Conservation (phyloP, 2,329 filamentous ascomycete species). For the Paecilomyces variotii region DNA sequence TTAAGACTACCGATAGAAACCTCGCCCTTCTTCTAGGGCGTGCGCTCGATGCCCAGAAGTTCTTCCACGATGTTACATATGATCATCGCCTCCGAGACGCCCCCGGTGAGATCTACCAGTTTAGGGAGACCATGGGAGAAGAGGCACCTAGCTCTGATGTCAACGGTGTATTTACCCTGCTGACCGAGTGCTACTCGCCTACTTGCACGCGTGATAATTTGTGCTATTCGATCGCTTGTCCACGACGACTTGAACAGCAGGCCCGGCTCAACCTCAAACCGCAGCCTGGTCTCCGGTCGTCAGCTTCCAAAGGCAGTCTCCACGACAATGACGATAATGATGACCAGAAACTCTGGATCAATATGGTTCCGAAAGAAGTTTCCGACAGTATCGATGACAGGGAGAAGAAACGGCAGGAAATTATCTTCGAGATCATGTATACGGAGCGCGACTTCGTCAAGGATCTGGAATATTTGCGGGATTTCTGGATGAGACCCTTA, state of each 20-base stretch:
- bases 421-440: constrained; percentile 98
- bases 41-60: constrained; percentile 93
- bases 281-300: constrained; percentile 72
- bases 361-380: constrained; percentile 91
- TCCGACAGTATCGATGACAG: constrained; percentile 81
- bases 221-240: constrained; percentile 97
- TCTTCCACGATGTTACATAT: constrained; percentile 98
- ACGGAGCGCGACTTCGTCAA: constrained; percentile 98
- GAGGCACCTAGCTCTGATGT: constrained; percentile 67
- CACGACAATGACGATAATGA: constrained; percentile 86
- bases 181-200: constrained; percentile 96
- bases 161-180: constrained; percentile 90
- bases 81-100: constrained; percentile 92
- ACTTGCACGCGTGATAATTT: constrained; percentile 92
- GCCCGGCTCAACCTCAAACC: constrained; percentile 89
- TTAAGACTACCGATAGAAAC: constrained; percentile 93
- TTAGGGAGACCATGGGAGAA: constrained; percentile 76
- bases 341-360: constrained; percentile 98
- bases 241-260: constrained; percentile 86
- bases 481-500: constrained; percentile 96
- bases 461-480: constrained; percentile 90
- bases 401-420: constrained; percentile 96
- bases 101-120: constrained; percentile 92
- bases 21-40: constrained; percentile 82
- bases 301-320: constrained; percentile 61